Base-by-base conservation (phyloP, 805 yeast species). In the Ogataea kodamae region DNA sequence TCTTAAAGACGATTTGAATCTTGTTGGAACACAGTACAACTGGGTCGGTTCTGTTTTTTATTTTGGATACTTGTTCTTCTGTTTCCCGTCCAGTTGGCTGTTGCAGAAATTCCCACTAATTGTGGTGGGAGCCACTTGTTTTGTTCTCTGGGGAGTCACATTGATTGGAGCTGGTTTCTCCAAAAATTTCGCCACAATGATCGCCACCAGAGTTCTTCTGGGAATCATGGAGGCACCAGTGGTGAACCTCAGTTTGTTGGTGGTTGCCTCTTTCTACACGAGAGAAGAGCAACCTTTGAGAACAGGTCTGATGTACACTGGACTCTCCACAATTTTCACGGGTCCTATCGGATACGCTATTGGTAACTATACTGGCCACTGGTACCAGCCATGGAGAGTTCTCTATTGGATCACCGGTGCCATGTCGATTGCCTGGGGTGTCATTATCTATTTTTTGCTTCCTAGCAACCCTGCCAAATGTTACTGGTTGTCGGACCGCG, bases 351-450 rank as follows among this genome's bases (percentile, higher is more conserved):
- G 58, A 9, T 72, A 65, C 49, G 43, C 67, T n/a, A 57, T 76
- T 5, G 66, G 60, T 4, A 67, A 36, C 5, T 57, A 67, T 43
- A 57, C 49, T 10, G 58, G 53, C n/a, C 30, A 54, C 12, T 71
- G 62, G 27, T 57, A 76, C 10, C 62, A 55, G 3, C 67, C 79
- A 3, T 81, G 88, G 88, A 74, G 73, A 48, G 57, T 74, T 7
- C 55, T 78, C 8, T 81, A 72, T 50, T 57, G 80, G 39, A 64
- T 78, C 22, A 68, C 75, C 25, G 90, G 89, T 15, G 56, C 65
- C 8, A 64, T 74, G 47, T 77, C 85, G 4, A 55, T 77, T 5
- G 48, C 68, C 7, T 52, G 76, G 24, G 83, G 82, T 5, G 35
- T 69, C 5, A 39, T 48, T n/a, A 43, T 49, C 21, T 44, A 41